Base-by-base conservation (phyloP, 1,139 yeast species). In the Geotrichum citri-aurantii region DNA sequence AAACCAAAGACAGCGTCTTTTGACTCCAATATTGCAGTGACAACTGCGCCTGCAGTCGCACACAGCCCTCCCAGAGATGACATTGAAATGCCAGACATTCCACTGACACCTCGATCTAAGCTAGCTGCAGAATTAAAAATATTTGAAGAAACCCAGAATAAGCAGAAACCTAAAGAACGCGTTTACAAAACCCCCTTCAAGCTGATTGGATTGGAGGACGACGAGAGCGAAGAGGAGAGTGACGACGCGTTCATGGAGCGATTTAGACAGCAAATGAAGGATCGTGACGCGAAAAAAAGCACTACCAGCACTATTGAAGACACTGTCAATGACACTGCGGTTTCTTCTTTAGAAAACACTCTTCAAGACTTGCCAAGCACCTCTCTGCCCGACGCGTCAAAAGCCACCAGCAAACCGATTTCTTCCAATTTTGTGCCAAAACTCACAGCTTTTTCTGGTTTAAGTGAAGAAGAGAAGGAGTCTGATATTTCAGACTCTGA, bases 191-290 rank as follows among this genome's bases (percentile, higher is more conserved):
- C 49, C 7, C 50, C 54, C 1, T 54, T 49, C 33, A 11, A 17
- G 3, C 31, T 48, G 6, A 37, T 48, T 19, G 50, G 31, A 3
- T 44, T 46, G 14, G 52, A 47, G 10, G 48, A 27, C 3, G 56
- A 56, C 8, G 58, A 56, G 19, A 31, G 42, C 27, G 56, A 50
- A 6, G 50, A 54, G 24, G 54, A 42, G n/a, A 21, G 24, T 33
- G 58, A 55, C 21, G 58, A 55, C 5, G 59, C 53, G 4, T 57
- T 57, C 40, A 27, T 57, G 50, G 54, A 50, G 33, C 50, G 55
- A 17, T 57, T 57, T 54, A 37, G 52, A 46, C 33, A 14, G 12
- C 48, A 57, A 17, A 40, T 23, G 17, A 21, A 31, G 26, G 33
- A 47, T n/a, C 19, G 33, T 40, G 23, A 40, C 23, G 31, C 52